Base-by-base conservation (phyloP, 1,284 basidiomycete species). In the Fomes fomentarius region DNA sequence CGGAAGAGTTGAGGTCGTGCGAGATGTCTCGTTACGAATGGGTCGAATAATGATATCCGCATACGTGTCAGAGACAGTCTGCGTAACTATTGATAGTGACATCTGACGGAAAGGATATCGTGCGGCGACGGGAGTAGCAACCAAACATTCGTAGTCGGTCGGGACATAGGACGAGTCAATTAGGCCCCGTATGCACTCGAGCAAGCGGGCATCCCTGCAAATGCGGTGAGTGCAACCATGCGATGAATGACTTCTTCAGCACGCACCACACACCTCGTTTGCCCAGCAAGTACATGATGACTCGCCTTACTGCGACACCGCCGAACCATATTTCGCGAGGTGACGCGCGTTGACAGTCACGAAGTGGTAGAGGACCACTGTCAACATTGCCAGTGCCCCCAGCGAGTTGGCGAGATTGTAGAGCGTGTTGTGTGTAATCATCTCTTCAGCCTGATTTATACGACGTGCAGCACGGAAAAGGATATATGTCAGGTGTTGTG, bases 301-400 rank as follows among this genome's bases (percentile, higher is more conserved):
- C 37, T 43, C 19, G 6, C 17, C 34, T 50, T 41, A 54, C 10
- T 54, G 54, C 19, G 48, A 47, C 6, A 44, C 37, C 28, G 47
- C 43, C n/a, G 50, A 48, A 19, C 19, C 37, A 31, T 40, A 39
- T 38, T 43, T 52, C 17, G 69, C 70, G 40, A 85, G 65, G 57
- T 79, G 67, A 31, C 82, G 80, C 33, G 84, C 84, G 67, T 94
- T 94, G 58, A 95, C 91, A 24, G 91, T 85, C 54, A 96, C 77
- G 63, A 96, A 85, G 74, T 96, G 94, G 72, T 94, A 96, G 38
- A 83, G 81, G 49, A 96, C 85, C 57, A 93, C 87, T 5, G 89
- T 85, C 58, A 92, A 63, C 84, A 95, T 91, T 33, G 93, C 89
- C 34, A 91, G 76, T n/a, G 86, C 74, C 34, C 93, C 93, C 17